Evolutionary conservation across 2,329 filamentous ascomycete species (phyloP).

Genomic region (Sporothrix humicola): DNA sequence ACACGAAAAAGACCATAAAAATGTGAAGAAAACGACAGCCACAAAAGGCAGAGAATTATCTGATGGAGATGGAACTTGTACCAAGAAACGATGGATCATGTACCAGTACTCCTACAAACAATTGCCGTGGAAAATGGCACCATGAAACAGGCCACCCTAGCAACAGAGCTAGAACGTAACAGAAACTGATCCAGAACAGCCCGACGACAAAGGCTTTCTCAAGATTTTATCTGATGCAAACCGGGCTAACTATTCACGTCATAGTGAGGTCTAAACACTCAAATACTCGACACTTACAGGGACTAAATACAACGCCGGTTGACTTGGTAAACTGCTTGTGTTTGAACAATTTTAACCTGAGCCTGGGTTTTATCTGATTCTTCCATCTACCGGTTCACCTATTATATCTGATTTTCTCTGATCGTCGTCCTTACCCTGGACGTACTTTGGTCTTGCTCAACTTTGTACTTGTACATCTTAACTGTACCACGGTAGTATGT

Average conservation of each 20-base stretch:
- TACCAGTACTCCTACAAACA: neutral
- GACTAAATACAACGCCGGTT: neutral
- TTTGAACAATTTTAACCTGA: too few relatives aligned
- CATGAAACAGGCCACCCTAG: neutral
- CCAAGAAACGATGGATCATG: neutral
- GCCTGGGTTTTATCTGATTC: neutral
- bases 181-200: neutral
- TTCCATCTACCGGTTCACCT: neutral
- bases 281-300: neutral
- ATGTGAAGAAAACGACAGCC: neutral
- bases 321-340: neutral
- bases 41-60: neutral
- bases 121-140: neutral
- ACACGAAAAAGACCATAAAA: neutral
- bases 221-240: neutral
- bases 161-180: neutral
- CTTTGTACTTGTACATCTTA: neutral
- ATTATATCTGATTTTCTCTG: neutral
- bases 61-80: neutral
- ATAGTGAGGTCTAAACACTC: neutral
- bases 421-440: too few relatives aligned
- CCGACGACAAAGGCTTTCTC: too few relatives aligned
- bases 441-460: neutral
- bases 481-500: too few relatives aligned
- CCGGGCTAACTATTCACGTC: neutral